These are phyloP conservation scores for Castanea crenata DNA, from an alignment of 306 rosid species.

Conservation along the genomic window DNA sequence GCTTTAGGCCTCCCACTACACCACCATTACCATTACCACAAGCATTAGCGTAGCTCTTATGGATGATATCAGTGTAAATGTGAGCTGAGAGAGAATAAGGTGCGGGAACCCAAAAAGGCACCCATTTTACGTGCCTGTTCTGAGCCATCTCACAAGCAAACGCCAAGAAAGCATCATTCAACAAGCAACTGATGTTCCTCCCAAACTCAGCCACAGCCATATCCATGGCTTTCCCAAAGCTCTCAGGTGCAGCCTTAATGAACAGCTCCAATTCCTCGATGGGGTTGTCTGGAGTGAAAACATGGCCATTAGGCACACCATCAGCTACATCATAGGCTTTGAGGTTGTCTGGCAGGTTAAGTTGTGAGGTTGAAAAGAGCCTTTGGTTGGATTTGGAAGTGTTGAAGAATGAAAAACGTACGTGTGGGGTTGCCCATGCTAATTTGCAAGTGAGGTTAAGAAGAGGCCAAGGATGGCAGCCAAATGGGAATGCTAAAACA, in stretches of 20 bases:
- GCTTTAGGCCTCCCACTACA: not conserved
- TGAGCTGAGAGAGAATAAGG: constrained; percentile 32
- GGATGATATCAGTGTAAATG: constrained; percentile 31
- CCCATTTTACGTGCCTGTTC: constrained; percentile 39
- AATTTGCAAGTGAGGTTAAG: constrained; percentile 25
- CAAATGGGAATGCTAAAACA: constrained; percentile 35
- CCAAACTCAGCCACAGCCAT: constrained; percentile 11
- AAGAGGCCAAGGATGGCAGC: constrained; percentile 18
- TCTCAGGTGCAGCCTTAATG: constrained; percentile 28
- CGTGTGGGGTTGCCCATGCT: constrained; percentile 29
- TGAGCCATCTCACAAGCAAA: constrained; percentile 20
- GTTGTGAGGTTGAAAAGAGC: not conserved
- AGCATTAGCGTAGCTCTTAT: not conserved
- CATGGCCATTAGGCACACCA: constrained; percentile 30
- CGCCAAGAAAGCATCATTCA: constrained; percentile 31
- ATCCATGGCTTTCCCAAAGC: constrained; percentile 17
- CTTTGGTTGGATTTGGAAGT: constrained; percentile 11
- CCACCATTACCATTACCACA: not conserved
- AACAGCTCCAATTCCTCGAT: constrained; percentile 27
- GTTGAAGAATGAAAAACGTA: constrained; percentile 32
- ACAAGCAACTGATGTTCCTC: constrained; percentile 27
- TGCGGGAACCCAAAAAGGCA: constrained; percentile 32
- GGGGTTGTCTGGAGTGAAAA: not conserved
- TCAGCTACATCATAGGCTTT: constrained; percentile 19
- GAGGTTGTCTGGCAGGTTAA: constrained; percentile 8